These are phyloP conservation scores for Nitzschia inconspicua DNA, from an alignment of 108 stramenopile species.

Conservation along the genomic window DNA sequence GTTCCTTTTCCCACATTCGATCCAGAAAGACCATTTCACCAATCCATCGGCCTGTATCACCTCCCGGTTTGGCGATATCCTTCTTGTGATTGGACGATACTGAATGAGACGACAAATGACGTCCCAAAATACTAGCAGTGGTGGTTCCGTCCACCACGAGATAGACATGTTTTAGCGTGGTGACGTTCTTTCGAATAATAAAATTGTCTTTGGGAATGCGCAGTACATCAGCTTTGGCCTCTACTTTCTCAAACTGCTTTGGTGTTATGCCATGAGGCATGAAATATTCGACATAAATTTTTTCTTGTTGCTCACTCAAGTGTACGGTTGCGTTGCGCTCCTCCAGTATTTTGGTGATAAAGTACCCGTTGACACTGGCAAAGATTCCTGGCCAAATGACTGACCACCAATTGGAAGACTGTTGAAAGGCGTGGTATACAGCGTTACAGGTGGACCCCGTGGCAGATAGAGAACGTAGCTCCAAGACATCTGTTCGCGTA, in stretches of 20 bases:
- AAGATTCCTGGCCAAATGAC: constrained; percentile 60
- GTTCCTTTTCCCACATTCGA: constrained; percentile 42
- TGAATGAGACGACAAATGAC: constrained; percentile 62
- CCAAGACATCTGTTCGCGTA: constrained; percentile 78
- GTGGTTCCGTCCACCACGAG: constrained; percentile 65
- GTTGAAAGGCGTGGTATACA: constrained; percentile 40
- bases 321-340: constrained; percentile 61
- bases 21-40: constrained; percentile 84
- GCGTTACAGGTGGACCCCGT: constrained; percentile 52
- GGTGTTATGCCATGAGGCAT: constrained; percentile 80
- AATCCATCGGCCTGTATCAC: constrained; percentile 80
- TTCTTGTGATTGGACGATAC: constrained; percentile 12
- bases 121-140: constrained; percentile 49
- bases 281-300: constrained; percentile 68
- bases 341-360: constrained; percentile 56
- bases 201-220: constrained; percentile 33
- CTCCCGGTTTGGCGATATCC: constrained; percentile 49
- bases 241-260: constrained; percentile 74
- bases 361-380: constrained; percentile 62
- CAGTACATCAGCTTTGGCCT: constrained; percentile 25
- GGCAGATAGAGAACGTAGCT: constrained; percentile 57
- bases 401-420: constrained; percentile 17
- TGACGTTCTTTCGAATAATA: constrained; percentile 49
- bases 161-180: constrained; percentile 47
- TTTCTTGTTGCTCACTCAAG: constrained; percentile 48